Percentiles rank a stretch among this genome's conserved stretches.
phyloP scores from a whole-genome alignment of 2,329 filamentous ascomycete genomes.

The Ceratocystis diversiconidia region DNA sequence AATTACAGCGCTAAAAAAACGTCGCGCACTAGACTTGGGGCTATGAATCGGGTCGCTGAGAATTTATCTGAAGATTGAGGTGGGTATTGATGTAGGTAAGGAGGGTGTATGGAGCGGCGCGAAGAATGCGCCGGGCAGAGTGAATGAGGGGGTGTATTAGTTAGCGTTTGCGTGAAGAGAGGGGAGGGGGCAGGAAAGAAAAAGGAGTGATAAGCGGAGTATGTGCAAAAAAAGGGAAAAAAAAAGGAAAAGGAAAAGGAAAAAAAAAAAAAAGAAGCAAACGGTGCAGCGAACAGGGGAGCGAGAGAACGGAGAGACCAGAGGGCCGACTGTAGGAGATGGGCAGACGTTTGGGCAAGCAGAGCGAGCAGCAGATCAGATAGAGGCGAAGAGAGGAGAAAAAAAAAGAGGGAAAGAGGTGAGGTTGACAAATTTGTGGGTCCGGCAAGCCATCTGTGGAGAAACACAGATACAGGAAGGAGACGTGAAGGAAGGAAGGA shows the following conservation, averaged over 20 bases:
- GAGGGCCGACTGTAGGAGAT: neutral
- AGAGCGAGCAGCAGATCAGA: neutral
- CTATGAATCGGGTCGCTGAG: neutral
- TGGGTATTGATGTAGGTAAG: neutral
- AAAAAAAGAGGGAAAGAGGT: neutral
- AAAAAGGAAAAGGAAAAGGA: neutral
- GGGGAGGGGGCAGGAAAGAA: neutral
- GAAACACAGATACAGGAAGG: neutral
- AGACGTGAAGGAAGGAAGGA: too few species aligned
- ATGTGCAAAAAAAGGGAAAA: neutral
- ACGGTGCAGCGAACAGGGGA: neutral
- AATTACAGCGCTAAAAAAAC: neutral
- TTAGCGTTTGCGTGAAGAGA: neutral
- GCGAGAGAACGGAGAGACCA: neutral
- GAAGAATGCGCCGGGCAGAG: conserved; percentile 7
- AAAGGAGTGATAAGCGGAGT: neutral
- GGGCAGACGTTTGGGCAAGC: too few species aligned
- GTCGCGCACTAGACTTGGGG: neutral
- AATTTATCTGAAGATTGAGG: neutral
- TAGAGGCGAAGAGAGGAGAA: neutral
- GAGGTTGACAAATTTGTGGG: conserved; percentile 3
- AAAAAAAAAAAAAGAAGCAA: neutral
- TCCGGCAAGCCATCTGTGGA: neutral
- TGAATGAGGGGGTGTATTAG: too few species aligned
- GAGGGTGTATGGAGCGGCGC: conserved; percentile 9